A percentile compares a stretch with the other conserved stretches of the same genome.
phyloP scores from a whole-genome alignment of 148 eudicot genomes.

The Cornus suecica region DNA sequence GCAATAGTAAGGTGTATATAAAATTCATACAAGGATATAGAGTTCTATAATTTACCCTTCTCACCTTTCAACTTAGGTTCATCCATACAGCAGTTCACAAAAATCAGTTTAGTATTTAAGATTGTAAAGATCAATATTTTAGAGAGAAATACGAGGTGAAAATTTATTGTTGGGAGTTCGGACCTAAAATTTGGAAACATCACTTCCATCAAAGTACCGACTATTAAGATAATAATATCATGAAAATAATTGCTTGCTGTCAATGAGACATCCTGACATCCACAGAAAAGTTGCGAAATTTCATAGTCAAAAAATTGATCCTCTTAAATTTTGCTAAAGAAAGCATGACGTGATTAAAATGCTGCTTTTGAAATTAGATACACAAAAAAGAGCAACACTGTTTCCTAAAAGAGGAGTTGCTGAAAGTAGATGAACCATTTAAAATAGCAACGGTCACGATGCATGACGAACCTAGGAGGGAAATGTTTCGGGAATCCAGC shows the following conservation, averaged over 20 bases:
- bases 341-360: too few species aligned
- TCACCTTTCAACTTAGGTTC: not conserved
- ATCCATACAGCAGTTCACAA: not conserved
- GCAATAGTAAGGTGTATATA: not conserved
- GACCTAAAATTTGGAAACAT: not conserved
- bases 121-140: not conserved
- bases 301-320: not conserved
- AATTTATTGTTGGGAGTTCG: not conserved
- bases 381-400: not conserved
- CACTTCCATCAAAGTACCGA: too few species aligned
- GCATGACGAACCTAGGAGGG: not conserved
- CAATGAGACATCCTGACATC: too few species aligned
- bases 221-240: too few species aligned
- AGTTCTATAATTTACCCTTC: not conserved
- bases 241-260: too few species aligned
- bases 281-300: too few species aligned
- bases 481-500: not conserved
- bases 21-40: not conserved
- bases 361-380: not conserved
- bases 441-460: not conserved
- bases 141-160: not conserved
- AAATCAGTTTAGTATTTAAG: too few species aligned
- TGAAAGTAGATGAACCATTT: not conserved
- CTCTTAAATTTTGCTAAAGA: not conserved
- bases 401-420: not conserved